phyloP scores from a whole-genome alignment of 345 rosid species.

The Orychophragmus violaceus region DNA sequence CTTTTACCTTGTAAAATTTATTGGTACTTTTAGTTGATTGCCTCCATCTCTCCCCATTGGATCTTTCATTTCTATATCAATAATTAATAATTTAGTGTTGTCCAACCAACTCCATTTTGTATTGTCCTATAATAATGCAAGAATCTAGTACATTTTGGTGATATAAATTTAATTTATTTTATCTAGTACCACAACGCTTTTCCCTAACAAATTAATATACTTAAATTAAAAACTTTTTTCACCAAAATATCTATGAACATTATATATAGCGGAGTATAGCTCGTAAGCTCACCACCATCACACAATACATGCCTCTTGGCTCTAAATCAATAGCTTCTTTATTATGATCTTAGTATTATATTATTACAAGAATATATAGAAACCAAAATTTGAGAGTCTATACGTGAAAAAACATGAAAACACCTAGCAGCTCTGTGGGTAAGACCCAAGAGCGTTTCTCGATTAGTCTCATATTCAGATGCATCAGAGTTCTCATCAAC shows the following conservation, averaged over 20 bases:
- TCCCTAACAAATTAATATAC: neutral
- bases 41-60: neutral
- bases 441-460: conserved; percentile 25
- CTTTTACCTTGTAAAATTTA: neutral
- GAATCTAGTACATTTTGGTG: neutral
- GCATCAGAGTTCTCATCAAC: conserved; percentile 31
- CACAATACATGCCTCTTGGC: neutral
- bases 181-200: neutral
- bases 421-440: neutral
- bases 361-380: neutral
- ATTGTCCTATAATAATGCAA: neutral
- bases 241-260: neutral
- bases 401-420: conserved; percentile 22
- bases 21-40: neutral
- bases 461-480: conserved; percentile 26
- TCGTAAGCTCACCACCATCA: conserved; percentile 12
- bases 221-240: neutral
- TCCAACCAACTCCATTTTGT: neutral
- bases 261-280: neutral
- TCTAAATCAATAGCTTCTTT: conserved; percentile 5
- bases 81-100: neutral
- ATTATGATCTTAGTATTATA: neutral
- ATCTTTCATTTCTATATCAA: neutral
- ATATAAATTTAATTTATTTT: neutral
- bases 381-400: neutral